Evolutionary conservation across 768 basidiomycete genomes (phyloP), one percentile per base, ranked within the genome.

Genomic region (Tylopilus sp.): DNA sequence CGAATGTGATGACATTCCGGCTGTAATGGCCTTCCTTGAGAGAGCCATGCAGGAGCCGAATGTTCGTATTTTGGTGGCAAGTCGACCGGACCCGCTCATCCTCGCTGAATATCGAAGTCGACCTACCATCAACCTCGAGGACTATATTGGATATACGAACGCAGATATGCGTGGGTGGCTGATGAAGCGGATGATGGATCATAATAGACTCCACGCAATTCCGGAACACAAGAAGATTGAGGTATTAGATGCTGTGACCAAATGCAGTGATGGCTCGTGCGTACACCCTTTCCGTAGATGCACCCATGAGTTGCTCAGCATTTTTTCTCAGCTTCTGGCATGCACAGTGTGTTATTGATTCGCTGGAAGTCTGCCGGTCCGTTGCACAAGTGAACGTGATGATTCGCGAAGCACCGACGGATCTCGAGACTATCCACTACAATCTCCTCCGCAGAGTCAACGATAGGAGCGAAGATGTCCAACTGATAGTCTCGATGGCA

Each of bases 301-400:
- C 9, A 13, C 23, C 21, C 10, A 17, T 6, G 26, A 35, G 25
- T 1, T 26, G 25, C 21, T 62, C 17, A 55, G 28, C 40, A n/a
- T 10, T 28, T 36, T 20, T 17, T 20, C 13, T 42, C 30, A 65
- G 65, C 21, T 65, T 65, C 26, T 66, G 64, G 62, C 57, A 57
- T 30, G 64, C 62, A n/a, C 64, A 67, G 26, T 65, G 64, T 41
- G 8, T 62, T 12, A 31, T 65, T 12, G 65, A 65, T 50, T 67
- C 64, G 18, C 43, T 66, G 31, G 63, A 56, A 35, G 48, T 52
- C 21, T 66, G 64, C 47, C 62, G 57, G 40, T 65, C 62, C 17
- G 57, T 67, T 26, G 56, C 51, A 10, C 56, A 60, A 36, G 59
- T 67, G 13, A 59, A 64, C 44, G 3, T 0, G n/a, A 59, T 59